Evolutionary conservation across 352 stramenopile genomes (phyloP).

Genomic region (Pythium diclinum): DNA sequence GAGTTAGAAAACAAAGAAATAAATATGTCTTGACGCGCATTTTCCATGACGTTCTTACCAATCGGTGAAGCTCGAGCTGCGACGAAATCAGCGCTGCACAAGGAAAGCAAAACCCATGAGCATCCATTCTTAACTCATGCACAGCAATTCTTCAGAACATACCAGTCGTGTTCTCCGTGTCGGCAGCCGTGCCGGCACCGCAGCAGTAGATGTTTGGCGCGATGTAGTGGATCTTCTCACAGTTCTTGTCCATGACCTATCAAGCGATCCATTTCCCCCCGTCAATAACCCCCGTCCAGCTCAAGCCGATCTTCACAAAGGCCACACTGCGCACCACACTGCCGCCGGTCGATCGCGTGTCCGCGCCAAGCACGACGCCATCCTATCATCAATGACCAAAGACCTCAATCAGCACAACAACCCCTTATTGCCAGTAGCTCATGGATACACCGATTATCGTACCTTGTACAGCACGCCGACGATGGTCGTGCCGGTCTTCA

Average conservation of each 20-base stretch:
- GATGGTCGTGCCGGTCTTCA: constrained; percentile 98
- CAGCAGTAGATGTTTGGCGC: constrained; percentile 99
- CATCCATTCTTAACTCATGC: not conserved
- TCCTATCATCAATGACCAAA: constrained; percentile 38
- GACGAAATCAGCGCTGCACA: constrained; percentile 62
- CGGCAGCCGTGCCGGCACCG: constrained; percentile 95
- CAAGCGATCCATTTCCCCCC: not conserved
- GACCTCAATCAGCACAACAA: not conserved
- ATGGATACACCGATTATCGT: not conserved
- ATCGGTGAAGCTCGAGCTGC: constrained; percentile 94
- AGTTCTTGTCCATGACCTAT: constrained; percentile 98
- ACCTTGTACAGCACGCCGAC: constrained; percentile 94
- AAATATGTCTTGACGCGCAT: not conserved
- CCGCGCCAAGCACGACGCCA: constrained; percentile 95
- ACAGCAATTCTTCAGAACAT: not conserved
- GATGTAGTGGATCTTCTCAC: constrained; percentile 99
- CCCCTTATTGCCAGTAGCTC: not conserved
- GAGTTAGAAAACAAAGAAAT: not conserved
- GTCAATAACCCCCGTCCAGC: not conserved
- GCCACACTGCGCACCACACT: constrained; percentile 54
- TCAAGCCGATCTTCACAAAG: not conserved
- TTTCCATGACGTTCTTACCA: constrained; percentile 51
- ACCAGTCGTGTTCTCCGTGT: constrained; percentile 94
- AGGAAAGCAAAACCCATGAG: not conserved
- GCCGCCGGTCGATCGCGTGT: constrained; percentile 96